A percentile compares a stretch with the other conserved stretches of the same genome.
Evolutionary conservation across 2,329 filamentous ascomycete genomes (phyloP).

Genomic region (Penicillium vulpinum): DNA sequence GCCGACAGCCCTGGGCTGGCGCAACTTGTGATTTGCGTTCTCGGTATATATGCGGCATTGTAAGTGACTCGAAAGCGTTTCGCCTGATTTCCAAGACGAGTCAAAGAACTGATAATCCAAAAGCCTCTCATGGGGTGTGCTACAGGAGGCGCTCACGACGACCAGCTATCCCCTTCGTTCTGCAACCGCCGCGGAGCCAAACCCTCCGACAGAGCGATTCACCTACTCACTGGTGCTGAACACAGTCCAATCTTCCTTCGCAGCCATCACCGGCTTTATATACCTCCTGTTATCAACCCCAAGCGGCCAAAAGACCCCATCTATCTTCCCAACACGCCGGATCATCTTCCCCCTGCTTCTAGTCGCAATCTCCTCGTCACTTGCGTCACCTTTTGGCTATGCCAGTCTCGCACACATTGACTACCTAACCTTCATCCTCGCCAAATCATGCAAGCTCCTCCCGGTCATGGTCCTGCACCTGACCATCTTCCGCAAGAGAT

Average conservation of each 20-base stretch:
- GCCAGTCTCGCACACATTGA: constrained; percentile 90
- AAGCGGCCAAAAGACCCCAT: constrained; percentile 45
- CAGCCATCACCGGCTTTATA: constrained; percentile 74
- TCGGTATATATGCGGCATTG: constrained; percentile 96
- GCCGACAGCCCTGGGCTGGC: constrained; percentile 59
- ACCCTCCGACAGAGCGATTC: constrained; percentile 66
- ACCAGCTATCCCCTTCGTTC: constrained; percentile 71
- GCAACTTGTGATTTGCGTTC: constrained; percentile 83
- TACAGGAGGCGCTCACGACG: constrained; percentile 97
- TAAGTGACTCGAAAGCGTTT: constrained; percentile 44
- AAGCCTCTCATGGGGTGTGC: constrained; percentile 90
- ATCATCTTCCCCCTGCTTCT: constrained; percentile 79
- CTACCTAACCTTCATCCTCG: constrained; percentile 96
- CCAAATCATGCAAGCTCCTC: constrained; percentile 97
- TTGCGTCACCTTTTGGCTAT: constrained; percentile 95
- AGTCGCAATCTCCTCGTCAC: constrained; percentile 81
- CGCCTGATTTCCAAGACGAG: not conserved
- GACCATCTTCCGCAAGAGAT: constrained; percentile 82
- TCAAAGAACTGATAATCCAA: constrained; percentile 2
- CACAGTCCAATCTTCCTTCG: constrained; percentile 89
- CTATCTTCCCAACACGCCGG: constrained; percentile 71
- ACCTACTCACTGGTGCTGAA: constrained; percentile 94
- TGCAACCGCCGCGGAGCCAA: constrained; percentile 46
- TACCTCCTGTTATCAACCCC: constrained; percentile 73
- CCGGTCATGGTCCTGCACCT: constrained; percentile 97